These are phyloP conservation scores for Oemleria cerasiformis DNA, from an alignment of 306 rosid genomes.

Conservation along the genomic window DNA sequence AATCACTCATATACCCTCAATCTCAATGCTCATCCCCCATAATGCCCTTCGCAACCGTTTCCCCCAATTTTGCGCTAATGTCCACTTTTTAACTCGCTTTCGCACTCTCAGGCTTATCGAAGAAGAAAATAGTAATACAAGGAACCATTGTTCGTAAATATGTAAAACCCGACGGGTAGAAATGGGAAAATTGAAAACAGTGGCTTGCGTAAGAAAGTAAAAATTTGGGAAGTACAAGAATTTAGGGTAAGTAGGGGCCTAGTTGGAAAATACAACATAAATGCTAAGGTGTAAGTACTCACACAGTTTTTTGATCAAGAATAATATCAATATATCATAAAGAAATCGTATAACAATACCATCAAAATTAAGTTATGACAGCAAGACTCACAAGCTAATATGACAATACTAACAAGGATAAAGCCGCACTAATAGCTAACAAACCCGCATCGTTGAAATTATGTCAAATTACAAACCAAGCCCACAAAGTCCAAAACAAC, in stretches of 20 bases:
- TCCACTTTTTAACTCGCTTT: not conserved
- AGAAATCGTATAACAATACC: too few species aligned
- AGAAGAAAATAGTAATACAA: not conserved
- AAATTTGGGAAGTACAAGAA: conserved; percentile 33
- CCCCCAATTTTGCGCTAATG: not conserved
- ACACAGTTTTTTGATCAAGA: not conserved
- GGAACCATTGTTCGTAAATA: fast-evolving
- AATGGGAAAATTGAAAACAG: not conserved
- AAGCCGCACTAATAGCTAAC: too few species aligned
- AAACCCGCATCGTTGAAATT: too few species aligned
- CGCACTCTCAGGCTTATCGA: not conserved
- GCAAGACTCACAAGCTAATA: too few species aligned
- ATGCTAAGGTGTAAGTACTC: not conserved
- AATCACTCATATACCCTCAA: not conserved
- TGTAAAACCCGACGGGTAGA: not conserved
- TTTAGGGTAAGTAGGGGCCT: conserved; percentile 24
- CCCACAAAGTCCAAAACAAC: too few species aligned
- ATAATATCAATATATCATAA: too few species aligned
- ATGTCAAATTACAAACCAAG: too few species aligned
- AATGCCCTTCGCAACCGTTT: not conserved
- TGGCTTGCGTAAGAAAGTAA: conserved; percentile 42
- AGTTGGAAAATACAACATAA: too few species aligned
- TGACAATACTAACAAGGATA: too few species aligned
- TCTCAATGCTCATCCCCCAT: not conserved
- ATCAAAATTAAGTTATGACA: too few species aligned